Percentiles rank a stretch among this genome's conserved stretches.
These are phyloP conservation scores for Emergomyces orientalis DNA, from an alignment of 2,329 filamentous ascomycete species.

Conservation along the genomic window DNA sequence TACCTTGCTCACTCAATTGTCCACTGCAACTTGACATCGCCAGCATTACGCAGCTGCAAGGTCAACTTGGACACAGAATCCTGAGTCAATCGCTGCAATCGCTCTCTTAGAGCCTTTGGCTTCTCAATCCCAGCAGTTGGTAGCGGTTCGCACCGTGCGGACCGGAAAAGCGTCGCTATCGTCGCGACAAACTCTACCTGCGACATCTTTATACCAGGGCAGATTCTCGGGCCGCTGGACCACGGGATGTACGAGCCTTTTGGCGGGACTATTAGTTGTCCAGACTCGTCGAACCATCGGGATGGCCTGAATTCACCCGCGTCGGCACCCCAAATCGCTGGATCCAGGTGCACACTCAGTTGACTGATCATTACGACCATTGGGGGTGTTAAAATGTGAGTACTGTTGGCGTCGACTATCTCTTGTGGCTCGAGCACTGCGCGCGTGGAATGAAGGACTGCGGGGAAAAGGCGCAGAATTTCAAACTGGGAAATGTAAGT, in stretches of 20 bases:
- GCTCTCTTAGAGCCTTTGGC: slow-evolving; percentile 14
- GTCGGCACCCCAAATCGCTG: slow-evolving; percentile 25
- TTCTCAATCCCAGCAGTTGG: slow-evolving; percentile 16
- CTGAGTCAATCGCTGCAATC: slow-evolving; percentile 18
- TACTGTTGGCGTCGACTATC: slow-evolving; percentile 20
- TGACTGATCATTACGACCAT: slow-evolving; percentile 31
- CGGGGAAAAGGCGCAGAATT: slow-evolving; percentile 36
- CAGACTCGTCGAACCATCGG: slow-evolving; percentile 31
- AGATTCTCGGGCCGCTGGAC: slow-evolving; percentile 42
- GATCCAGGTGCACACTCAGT: slow-evolving; percentile 23
- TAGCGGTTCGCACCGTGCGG: slow-evolving; percentile 19
- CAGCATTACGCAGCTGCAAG: slow-evolving; percentile 24
- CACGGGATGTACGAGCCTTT: slow-evolving; percentile 41
- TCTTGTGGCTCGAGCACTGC: slow-evolving; percentile 23
- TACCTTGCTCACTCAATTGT: slow-evolving; percentile 3
- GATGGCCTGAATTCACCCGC: slow-evolving; percentile 31
- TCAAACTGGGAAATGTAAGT: slow-evolving; percentile 24
- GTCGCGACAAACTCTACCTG: slow-evolving; percentile 47
- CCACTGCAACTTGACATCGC: slow-evolving; percentile 17
- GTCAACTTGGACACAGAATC: slow-evolving; percentile 23
- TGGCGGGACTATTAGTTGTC: slow-evolving; percentile 26
- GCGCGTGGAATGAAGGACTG: slow-evolving; percentile 33
- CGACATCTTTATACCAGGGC: slow-evolving; percentile 47
- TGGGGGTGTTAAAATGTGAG: slow-evolving; percentile 26
- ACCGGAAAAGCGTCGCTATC: slow-evolving; percentile 34